Base-by-base conservation (phyloP, 176 grass and related monocot genomes). In the Neostapfia colusana region DNA sequence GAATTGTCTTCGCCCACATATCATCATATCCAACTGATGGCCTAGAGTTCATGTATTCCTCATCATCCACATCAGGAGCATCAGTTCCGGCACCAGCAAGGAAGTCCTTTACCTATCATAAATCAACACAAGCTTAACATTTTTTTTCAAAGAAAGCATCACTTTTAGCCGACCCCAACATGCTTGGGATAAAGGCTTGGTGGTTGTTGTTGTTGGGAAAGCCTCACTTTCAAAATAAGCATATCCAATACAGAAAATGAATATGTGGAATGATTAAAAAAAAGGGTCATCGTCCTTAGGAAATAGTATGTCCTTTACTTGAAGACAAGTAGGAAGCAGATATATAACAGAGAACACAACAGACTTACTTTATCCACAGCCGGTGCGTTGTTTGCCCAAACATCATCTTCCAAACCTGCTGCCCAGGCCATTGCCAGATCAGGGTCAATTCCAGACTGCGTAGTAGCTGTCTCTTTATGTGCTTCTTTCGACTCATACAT, bases 1-100 rank as follows among this genome's bases (percentile, higher is more conserved):
- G 92, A 65, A 99, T 99, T 83, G 96, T 90, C 79, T 99, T 99
- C n/a, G 96, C 92, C 96, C 96, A 99, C 85, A 95, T 90, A 81
- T 95, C 96, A 76, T 95, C 96, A 75, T 99, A 99, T 65, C 87
- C 89, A 0, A 99, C 96, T 34, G 96, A 99, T 72, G 96, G 89
- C 70, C 92, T 86, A 75, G 92, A 99, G 67, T 88, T 95, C 69
- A 92, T 83, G 73, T 88, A 92, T 79, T 99, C 95, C 76, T 97
- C 91, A 67, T 99, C 96, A 82, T 95, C 92, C 79, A 99, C 95
- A 87, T 99, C 96, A 64, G 96, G 92, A 70, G 96, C 96, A 95
- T 92, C 96, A 75, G 77, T 95, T 95, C 96, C 96, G 86, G 91
- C 91, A 76, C 96, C 96, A 75, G 92, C 89, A 92, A 99, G 96